Evolutionary conservation across 2,329 filamentous ascomycete species (phyloP).

Genomic region (Curvularia hawaiiensis): DNA sequence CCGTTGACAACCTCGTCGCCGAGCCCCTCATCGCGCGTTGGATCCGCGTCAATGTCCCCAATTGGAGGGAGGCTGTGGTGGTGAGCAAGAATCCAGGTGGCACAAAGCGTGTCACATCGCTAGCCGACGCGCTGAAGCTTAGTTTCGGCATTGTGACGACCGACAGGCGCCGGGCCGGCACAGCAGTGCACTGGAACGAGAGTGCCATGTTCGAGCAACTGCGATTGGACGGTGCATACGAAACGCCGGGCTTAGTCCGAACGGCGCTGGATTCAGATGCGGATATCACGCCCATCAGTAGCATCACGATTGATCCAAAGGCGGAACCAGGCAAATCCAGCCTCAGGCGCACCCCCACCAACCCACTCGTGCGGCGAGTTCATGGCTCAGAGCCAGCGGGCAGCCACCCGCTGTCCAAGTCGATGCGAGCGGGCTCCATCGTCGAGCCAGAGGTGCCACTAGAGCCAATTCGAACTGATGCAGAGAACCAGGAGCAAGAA

Average conservation of each 20-base stretch:
- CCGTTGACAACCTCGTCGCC: slow-evolving; percentile 95
- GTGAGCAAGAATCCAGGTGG: slow-evolving; percentile 98
- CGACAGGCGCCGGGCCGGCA: slow-evolving; percentile 60
- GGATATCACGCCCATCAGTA: slow-evolving; percentile 39
- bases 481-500: slow-evolving; percentile 25
- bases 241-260: slow-evolving; percentile 42
- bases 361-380: slow-evolving; percentile 36
- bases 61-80: slow-evolving; percentile 91
- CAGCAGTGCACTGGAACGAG: slow-evolving; percentile 66
- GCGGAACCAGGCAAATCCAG: slow-evolving; percentile 37
- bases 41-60: slow-evolving; percentile 86
- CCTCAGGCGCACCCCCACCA: slow-evolving; percentile 30
- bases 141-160: slow-evolving; percentile 98
- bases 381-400: slow-evolving; percentile 33
- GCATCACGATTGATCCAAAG: slow-evolving; percentile 32
- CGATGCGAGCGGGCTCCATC: slow-evolving; percentile 43
- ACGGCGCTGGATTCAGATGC: slow-evolving; percentile 41
- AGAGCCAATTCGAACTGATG: slow-evolving; percentile 30
- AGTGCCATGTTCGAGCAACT: slow-evolving; percentile 72
- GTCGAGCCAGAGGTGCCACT: slow-evolving; percentile 39
- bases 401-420: slow-evolving; percentile 43
- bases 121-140: slow-evolving; percentile 93
- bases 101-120: slow-evolving; percentile 93
- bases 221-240: slow-evolving; percentile 50
- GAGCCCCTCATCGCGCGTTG: slow-evolving; percentile 94